Conservation (phyloP, 2,329 filamentous ascomycete species). For the Fusarium sororula region DNA sequence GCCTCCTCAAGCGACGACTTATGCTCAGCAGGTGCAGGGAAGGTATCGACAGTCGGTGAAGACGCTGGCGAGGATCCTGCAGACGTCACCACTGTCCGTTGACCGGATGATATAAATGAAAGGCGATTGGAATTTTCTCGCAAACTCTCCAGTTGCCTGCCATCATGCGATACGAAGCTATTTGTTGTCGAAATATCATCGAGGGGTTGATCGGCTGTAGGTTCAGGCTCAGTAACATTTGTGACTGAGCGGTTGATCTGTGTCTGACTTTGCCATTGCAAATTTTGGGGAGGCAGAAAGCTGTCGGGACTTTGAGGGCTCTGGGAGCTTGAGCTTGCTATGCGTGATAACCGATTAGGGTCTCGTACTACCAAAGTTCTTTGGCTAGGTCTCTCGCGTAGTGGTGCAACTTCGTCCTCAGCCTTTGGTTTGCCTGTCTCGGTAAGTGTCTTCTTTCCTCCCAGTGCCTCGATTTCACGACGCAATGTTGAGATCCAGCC, state of each 20-base stretch:
- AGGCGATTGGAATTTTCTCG: slow-evolving; percentile 66
- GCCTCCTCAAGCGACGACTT: slow-evolving; percentile 34
- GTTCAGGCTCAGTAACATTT: slow-evolving; percentile 36
- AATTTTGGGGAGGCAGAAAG: slow-evolving; percentile 26
- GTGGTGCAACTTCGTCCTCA: slow-evolving; percentile 48
- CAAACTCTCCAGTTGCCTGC: slow-evolving; percentile 65
- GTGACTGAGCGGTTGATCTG: slow-evolving; percentile 20
- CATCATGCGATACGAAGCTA: slow-evolving; percentile 67
- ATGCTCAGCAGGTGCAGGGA: slow-evolving; percentile 44
- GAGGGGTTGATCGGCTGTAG: slow-evolving; percentile 52
- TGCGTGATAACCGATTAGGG: slow-evolving; percentile 55
- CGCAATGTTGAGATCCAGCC: slow-evolving; percentile 76
- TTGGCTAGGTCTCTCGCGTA: slow-evolving; percentile 55
- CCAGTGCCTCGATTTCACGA: slow-evolving; percentile 74
- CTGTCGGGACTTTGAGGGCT: slow-evolving; percentile 16
- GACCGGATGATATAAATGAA: slow-evolving; percentile 68
- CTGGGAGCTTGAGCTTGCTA: slow-evolving; percentile 25
- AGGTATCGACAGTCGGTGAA: slow-evolving; percentile 65
- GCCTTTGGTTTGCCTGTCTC: slow-evolving; percentile 65
- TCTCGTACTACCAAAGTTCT: slow-evolving; percentile 59
- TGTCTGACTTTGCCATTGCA: slow-evolving; percentile 15
- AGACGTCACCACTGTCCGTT: slow-evolving; percentile 68
- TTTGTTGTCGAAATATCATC: slow-evolving; percentile 67
- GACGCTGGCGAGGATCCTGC: slow-evolving; percentile 62
- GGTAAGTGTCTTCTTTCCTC: slow-evolving; percentile 70